These are phyloP conservation scores for Citrus sinensis DNA, from an alignment of 345 rosid genomes.

Conservation along the genomic window DVS_A1.0 CM039168.1:1164001-1164500, in stretches of 20 bases:
- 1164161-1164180: neutral
- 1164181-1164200: neutral
- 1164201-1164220: neutral
- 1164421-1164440: neutral
- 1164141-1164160: neutral
- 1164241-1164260: too few species aligned
- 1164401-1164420: too few species aligned
- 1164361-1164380: too few species aligned
- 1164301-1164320: too few species aligned
- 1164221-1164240: too few species aligned
- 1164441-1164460: neutral
- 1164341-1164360: too few species aligned
- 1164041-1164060: neutral
- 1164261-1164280: too few species aligned
- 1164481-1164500: too few species aligned
- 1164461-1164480: too few species aligned
- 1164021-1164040: neutral
- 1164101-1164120: neutral
- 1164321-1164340: too few species aligned
- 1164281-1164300: too few species aligned
- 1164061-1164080: neutral
- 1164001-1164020: neutral
- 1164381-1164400: accelerated
- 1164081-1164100: neutral
- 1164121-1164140: neutral